Percentiles rank a stretch among this genome's conserved stretches.
Conservation (phyloP, 1,284 basidiomycete genomes). For the Sphaerobolus stellatus region DNA sequence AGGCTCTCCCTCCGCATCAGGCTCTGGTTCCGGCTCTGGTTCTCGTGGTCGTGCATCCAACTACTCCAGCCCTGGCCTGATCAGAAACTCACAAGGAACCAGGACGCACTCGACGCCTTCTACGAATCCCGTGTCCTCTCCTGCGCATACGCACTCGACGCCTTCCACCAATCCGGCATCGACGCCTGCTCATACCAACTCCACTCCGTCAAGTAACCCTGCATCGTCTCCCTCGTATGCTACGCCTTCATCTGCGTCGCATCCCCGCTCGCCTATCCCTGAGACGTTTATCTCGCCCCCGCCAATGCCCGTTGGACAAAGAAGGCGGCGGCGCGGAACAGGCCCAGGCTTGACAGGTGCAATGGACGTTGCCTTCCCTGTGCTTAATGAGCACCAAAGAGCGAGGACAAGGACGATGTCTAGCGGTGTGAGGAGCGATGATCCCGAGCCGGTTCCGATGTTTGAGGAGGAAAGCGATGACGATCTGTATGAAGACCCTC, state of each 20-base stretch:
- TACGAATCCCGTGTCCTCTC: not conserved
- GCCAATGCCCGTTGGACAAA: slow-evolving; percentile 32
- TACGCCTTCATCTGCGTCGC: slow-evolving; percentile 41
- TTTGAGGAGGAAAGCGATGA: slow-evolving; percentile 38
- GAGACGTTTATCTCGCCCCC: slow-evolving; percentile 55
- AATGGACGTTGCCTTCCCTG: slow-evolving; percentile 47
- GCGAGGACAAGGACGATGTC: slow-evolving; percentile 12
- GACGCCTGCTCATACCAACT: slow-evolving; percentile 20
- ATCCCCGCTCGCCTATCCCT: slow-evolving; percentile 52
- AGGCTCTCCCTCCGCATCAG: not conserved
- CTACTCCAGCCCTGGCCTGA: not conserved
- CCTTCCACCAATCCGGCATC: slow-evolving; percentile 35
- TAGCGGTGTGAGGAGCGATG: slow-evolving; percentile 1
- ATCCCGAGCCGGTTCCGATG: slow-evolving; percentile 18
- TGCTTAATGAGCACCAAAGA: slow-evolving; percentile 49
- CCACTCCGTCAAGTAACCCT: no score
- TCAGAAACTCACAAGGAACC: not conserved
- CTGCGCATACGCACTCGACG: slow-evolving; percentile 4
- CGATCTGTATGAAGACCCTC: slow-evolving; percentile 20
- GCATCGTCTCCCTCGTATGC: slow-evolving; percentile 40
- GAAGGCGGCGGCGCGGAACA: slow-evolving; percentile 23
- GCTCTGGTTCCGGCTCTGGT: not conserved
- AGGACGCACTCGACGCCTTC: not conserved
- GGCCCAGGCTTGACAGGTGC: slow-evolving; percentile 13
- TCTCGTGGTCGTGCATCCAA: not conserved